These are phyloP conservation scores for Ogataea sp. DNA, from an alignment of 805 yeast genomes.

Conservation along the genomic window DNA sequence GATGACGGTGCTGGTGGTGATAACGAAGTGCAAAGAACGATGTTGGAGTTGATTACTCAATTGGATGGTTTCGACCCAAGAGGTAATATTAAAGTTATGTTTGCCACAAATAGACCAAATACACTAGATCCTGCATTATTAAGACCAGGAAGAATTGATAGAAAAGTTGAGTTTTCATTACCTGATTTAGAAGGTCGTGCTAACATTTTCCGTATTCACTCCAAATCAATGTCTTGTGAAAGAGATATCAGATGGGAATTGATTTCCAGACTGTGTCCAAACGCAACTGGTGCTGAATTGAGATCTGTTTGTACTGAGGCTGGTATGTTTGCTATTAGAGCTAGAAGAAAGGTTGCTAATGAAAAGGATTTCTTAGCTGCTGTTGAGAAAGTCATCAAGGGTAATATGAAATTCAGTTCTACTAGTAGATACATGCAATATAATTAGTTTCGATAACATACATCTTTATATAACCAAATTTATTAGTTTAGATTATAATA, in stretches of 20 bases:
- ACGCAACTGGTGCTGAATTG: constrained; percentile 97
- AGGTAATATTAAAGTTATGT: constrained; percentile 98
- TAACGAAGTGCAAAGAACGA: constrained; percentile 97
- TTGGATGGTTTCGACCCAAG: constrained; percentile 98
- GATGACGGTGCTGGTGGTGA: constrained; percentile 99
- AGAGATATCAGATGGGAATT: constrained; percentile 98
- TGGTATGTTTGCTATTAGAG: constrained; percentile 99
- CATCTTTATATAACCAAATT: no score
- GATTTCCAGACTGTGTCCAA: constrained; percentile 94
- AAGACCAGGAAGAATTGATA: constrained; percentile 98
- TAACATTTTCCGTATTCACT: constrained; percentile 92
- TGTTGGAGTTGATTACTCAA: constrained; percentile 97
- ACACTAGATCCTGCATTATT: constrained; percentile 95
- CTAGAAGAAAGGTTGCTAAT: constrained; percentile 95
- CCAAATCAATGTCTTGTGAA: constrained; percentile 96
- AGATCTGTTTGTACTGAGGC: constrained; percentile 99
- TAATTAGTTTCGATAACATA: constrained; percentile 36
- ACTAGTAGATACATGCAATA: constrained; percentile 99
- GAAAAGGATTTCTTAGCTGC: constrained; percentile 97
- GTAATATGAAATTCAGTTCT: constrained; percentile 94
- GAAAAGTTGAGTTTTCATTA: constrained; percentile 93
- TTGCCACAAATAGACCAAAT: constrained; percentile 97
- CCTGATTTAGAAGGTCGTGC: constrained; percentile 99
- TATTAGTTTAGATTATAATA: no score
- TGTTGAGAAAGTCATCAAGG: constrained; percentile 97